Percentiles rank a stretch among this genome's conserved stretches.
Evolutionary conservation across 495 filamentous ascomycete species (phyloP).

Genomic region (Penicillium nucicola): DNA sequence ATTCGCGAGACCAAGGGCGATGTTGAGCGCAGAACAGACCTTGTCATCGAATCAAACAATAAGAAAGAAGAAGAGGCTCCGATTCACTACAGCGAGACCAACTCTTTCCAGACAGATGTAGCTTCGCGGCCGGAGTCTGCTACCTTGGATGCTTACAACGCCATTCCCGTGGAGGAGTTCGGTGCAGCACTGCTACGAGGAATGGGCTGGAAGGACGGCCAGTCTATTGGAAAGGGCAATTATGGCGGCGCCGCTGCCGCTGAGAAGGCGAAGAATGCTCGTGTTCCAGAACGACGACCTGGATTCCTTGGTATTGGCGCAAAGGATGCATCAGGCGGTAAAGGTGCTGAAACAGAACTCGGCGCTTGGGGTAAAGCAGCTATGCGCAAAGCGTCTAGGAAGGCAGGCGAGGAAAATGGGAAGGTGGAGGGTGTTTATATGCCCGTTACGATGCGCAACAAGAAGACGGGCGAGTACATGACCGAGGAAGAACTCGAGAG

Average conservation of each 20-base stretch:
- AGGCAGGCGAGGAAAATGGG: slow-evolving; percentile 36
- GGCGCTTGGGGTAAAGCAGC: slow-evolving; percentile 71
- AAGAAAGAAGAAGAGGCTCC: slow-evolving; percentile 24
- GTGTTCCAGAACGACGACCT: slow-evolving; percentile 61
- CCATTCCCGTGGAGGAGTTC: slow-evolving; percentile 90
- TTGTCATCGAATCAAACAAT: slow-evolving; percentile 53
- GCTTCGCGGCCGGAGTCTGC: slow-evolving; percentile 70
- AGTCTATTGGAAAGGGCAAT: slow-evolving; percentile 59
- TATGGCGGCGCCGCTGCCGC: slow-evolving; percentile 29
- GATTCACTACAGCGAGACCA: slow-evolving; percentile 55
- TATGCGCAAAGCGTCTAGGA: slow-evolving; percentile 53
- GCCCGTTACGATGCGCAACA: slow-evolving; percentile 64
- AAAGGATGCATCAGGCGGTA: slow-evolving; percentile 53
- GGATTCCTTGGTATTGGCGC: slow-evolving; percentile 85
- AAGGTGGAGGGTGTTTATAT: slow-evolving; percentile 57
- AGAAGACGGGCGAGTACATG: slow-evolving; percentile 61
- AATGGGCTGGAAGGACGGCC: slow-evolving; percentile 93
- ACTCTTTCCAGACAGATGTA: slow-evolving; percentile 65
- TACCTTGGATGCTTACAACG: slow-evolving; percentile 78
- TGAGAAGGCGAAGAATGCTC: slow-evolving; percentile 34
- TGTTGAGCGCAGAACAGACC: slow-evolving; percentile 48
- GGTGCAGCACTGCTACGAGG: slow-evolving; percentile 82
- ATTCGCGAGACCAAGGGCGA: slow-evolving; percentile 54
- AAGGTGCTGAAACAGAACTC: slow-evolving; percentile 71
- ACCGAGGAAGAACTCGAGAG: slow-evolving; percentile 59